Evolutionary conservation across 495 filamentous ascomycete species (phyloP), one percentile per base, ranked within the genome.

Genomic region (Aspergillus egyptiacus): DNA sequence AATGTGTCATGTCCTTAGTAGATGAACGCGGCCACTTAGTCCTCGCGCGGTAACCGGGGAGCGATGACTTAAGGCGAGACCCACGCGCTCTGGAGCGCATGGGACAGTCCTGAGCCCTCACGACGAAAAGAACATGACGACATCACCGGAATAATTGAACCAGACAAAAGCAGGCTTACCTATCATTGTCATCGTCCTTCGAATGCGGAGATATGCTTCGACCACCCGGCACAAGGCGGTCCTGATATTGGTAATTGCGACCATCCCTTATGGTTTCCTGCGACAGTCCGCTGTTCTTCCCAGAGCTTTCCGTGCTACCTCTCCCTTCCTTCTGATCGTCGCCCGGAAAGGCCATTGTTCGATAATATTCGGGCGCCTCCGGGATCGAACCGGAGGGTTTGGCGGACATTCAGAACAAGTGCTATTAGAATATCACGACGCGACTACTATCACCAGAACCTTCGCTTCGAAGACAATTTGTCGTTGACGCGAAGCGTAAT

Each of bases 301-400:
- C 70, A 22, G 71, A 68, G 63, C 68, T 71, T 44, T 63, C 71
- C 8, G 72, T 73, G 47, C 63, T 73, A 60, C 73, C 67, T 35
- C 72, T 64, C 23, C 60, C 62, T 50, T 66, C 63, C 22, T 61
- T 38, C 53, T 54, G 58, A 23, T 68, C 59, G 27, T 57, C 59
- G 34, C 64, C 65, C 15, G 55, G 63, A 52, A 57, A 61, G 27
- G 66, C 63, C 69, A 72, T 72, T 52, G 36, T 63, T 44, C 20
- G 28, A 19, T 46, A 20, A 43, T 35, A 38, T 48, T 41, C 22
- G 20, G 48, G 34, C 19, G 34, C 32, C 11, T 31, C 17, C 8
- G 24, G 33, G 17, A 24, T 48, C 35, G 24, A 39, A 39, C 24
- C 20, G 15, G 46, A n/a, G 34, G 31, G n/a, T 20, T 17, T 37